These are phyloP conservation scores for Juglanconis sp. DNA, from an alignment of 2,329 filamentous ascomycete species.

Conservation along the genomic window DNA sequence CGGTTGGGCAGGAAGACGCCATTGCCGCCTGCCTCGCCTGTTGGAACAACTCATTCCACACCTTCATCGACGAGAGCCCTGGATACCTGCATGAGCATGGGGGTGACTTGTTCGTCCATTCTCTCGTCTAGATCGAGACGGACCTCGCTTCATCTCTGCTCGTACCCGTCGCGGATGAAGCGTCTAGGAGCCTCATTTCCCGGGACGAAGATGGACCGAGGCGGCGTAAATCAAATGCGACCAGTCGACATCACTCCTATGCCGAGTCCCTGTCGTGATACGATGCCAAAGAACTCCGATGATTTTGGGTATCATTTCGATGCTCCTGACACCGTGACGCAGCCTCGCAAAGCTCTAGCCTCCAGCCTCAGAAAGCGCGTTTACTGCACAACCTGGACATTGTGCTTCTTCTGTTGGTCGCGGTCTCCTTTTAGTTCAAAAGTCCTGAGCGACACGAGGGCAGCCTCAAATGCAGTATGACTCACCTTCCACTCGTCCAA, in stretches of 20 bases:
- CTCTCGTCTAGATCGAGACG: slow-evolving; percentile 22
- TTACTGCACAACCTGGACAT: slow-evolving; percentile 77
- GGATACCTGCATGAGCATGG: slow-evolving; percentile 30
- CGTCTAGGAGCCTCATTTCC: slow-evolving; percentile 14
- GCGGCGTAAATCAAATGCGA: not conserved
- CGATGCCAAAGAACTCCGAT: not conserved
- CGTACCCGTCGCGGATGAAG: slow-evolving; percentile 12
- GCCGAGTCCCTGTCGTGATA: not conserved
- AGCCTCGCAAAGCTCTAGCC: not conserved
- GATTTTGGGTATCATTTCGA: not conserved
- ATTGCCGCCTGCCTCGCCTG: slow-evolving; percentile 39
- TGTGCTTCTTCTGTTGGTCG: slow-evolving; percentile 74
- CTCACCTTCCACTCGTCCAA: slow-evolving; percentile 97
- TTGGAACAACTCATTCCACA: slow-evolving; percentile 47
- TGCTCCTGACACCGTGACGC: not conserved
- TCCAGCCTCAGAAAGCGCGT: not conserved
- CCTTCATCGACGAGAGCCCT: slow-evolving; percentile 20
- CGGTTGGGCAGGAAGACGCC: slow-evolving; percentile 49
- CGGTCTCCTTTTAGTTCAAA: not conserved
- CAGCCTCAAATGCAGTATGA: not conserved
- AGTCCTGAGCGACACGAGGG: slow-evolving; percentile 1
- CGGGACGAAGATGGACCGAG: not conserved
- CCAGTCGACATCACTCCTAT: not conserved
- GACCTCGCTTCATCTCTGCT: slow-evolving; percentile 21
- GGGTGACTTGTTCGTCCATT: slow-evolving; percentile 4